Percentiles rank a stretch among this genome's conserved stretches.
phyloP scores from a whole-genome alignment of 1,284 basidiomycete genomes.

The Pseudozyma tsukubaensis region DNA sequence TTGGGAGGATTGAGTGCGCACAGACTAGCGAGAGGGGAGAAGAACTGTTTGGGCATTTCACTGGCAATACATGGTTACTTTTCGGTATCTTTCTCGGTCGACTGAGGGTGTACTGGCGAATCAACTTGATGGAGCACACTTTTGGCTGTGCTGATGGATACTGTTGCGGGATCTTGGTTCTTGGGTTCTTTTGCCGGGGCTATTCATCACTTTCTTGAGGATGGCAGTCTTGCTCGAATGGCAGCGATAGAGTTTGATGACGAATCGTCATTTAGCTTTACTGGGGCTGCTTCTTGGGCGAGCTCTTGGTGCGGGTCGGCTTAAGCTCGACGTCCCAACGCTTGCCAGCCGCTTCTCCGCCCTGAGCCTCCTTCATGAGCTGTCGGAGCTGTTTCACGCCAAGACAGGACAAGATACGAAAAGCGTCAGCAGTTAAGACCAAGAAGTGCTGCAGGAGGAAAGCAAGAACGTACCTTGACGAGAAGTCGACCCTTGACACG shows the following conservation, averaged over 20 bases:
- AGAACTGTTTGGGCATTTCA: too few species aligned
- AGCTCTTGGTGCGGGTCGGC: constrained; percentile 17
- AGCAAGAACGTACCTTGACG: constrained; percentile 30
- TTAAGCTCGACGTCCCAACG: constrained; percentile 41
- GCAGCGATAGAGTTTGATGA: background rate
- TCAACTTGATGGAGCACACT: too few species aligned
- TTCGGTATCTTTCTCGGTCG: too few species aligned
- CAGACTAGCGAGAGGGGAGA: too few species aligned
- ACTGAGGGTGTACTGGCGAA: too few species aligned
- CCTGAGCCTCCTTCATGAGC: constrained; percentile 24
- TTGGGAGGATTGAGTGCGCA: constrained; percentile 51
- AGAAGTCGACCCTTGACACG: constrained; percentile 36
- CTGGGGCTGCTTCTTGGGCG: constrained; percentile 22
- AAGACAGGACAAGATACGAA: background rate
- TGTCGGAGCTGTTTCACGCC: constrained; percentile 23
- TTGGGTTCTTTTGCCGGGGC: too few species aligned
- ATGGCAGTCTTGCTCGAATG: background rate
- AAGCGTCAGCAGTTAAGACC: background rate
- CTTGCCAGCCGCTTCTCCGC: constrained; percentile 33
- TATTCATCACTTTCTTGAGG: too few species aligned
- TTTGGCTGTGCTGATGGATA: too few species aligned
- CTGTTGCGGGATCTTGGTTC: too few species aligned
- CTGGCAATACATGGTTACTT: too few species aligned
- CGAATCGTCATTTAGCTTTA: background rate
- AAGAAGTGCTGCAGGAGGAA: too few species aligned